Conservation (phyloP, 805 yeast genomes). For the Komagataella populi region DNA sequence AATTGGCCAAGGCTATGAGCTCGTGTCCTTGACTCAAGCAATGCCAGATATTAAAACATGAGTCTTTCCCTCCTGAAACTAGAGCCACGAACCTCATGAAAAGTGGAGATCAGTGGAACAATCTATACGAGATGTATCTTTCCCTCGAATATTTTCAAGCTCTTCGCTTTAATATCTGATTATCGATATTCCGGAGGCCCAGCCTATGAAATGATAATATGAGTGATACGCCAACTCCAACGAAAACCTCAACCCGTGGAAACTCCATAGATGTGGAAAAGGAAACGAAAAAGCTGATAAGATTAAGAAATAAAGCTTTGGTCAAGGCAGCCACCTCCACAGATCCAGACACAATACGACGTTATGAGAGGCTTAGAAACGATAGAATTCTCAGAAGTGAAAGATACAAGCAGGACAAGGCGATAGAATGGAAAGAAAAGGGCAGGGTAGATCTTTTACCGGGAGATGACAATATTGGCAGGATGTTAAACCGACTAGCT, state of each 20-base stretch:
- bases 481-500: not conserved
- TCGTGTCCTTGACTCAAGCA: constrained; percentile 82
- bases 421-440: not conserved
- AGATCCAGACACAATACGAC: constrained; percentile 6
- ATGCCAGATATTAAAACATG: constrained; percentile 80
- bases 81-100: constrained; percentile 84
- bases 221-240: not conserved
- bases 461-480: not conserved
- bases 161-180: not conserved
- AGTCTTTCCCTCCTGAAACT: constrained; percentile 93
- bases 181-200: not conserved
- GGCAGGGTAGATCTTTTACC: constrained; percentile 1
- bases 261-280: constrained; percentile 5
- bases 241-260: not conserved
- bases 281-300: constrained; percentile 8
- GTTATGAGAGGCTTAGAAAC: constrained; percentile 10
- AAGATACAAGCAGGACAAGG: not conserved
- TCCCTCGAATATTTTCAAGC: not conserved
- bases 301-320: constrained; percentile 8
- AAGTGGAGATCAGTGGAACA: not conserved
- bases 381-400: constrained; percentile 8
- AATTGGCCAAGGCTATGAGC: constrained; percentile 71
- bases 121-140: not conserved
- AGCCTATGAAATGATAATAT: not conserved
- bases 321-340: constrained; percentile 11